Base-by-base conservation (phyloP, 2,329 filamentous ascomycete species). In the Aspergillus novoparasiticus region DNA sequence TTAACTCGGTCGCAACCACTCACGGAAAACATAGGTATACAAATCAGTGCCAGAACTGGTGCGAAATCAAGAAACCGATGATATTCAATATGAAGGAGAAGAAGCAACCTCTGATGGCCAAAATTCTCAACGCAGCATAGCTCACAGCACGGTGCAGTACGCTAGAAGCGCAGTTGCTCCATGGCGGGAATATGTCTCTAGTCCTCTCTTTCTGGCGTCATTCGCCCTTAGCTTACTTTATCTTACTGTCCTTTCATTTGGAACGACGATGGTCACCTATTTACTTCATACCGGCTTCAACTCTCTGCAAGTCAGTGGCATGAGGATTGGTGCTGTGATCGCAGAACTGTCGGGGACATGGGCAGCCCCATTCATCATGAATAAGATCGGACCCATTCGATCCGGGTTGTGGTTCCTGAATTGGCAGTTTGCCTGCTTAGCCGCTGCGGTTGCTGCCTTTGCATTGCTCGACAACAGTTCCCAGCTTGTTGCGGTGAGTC, bases 391-490 rank as follows among this genome's bases (percentile, higher is more conserved):
- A 0, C 78, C 83, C 1, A 80, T 91, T 9, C 80, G 91, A n/a
- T 83, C 85, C 0, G 91, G 90, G 0, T 81, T 93, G 3, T 93
- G 91, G 91, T 87, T 87, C 65, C 72, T 89, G 11, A 88, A 84
- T 60, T 91, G 88, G 85, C 89, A 93, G 71, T 79, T 89, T n/a
- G 61, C 80, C 3, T 87, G 84, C 67, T 77, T 89, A 5, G 79
- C 78, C 1, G 78, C 73, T 0, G 85, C 81, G 0, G 74, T 83
- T 3, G 68, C 72, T 2, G 73, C 80, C 21, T 86, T 85, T 68
- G 80, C 80, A 57, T 71, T 70, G 3, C 68, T 65, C 36, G 68
- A 70, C 10, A 67, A 64, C 16, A 66, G 21, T 6, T 81, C 51
- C 11, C 65, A 65, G 14, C 10, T 81, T 1, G 79, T 84, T 0